A percentile compares a stretch with the other conserved stretches of the same genome.
phyloP scores from a whole-genome alignment of 352 stramenopile genomes.

The Pythium dissimile region DNA sequence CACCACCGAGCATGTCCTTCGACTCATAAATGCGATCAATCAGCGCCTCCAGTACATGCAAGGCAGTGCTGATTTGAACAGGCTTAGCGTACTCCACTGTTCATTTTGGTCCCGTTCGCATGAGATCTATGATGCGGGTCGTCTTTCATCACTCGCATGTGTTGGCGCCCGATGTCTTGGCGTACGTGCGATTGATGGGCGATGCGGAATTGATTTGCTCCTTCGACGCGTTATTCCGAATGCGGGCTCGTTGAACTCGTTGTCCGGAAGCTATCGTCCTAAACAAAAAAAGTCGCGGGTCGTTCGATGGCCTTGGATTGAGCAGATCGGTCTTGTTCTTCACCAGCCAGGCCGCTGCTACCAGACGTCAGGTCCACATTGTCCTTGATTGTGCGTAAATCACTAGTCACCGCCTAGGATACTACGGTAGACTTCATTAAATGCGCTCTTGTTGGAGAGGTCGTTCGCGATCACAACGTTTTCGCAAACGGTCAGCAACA shows the following conservation, averaged over 20 bases:
- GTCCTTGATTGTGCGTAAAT: constrained; percentile 59
- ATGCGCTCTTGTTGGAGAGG: constrained; percentile 53
- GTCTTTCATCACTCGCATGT: constrained; percentile 51
- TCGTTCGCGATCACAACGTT: constrained; percentile 75
- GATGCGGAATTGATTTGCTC: constrained; percentile 49
- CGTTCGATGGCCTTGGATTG: constrained; percentile 30
- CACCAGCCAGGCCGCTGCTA: constrained; percentile 63
- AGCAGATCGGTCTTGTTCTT: constrained; percentile 74
- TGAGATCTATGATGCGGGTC: constrained; percentile 23
- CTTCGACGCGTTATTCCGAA: constrained; percentile 35
- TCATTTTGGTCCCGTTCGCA: constrained; percentile 27
- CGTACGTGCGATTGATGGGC: constrained; percentile 70
- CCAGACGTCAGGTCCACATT: constrained; percentile 47
- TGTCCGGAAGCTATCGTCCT: constrained; percentile 39
- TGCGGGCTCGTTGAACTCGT: constrained; percentile 57
- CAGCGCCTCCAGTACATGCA: constrained; percentile 59
- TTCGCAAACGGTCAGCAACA: not conserved
- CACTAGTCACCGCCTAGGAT: constrained; percentile 48
- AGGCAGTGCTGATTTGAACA: constrained; percentile 35
- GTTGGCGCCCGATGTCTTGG: constrained; percentile 57
- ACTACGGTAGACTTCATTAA: constrained; percentile 62
- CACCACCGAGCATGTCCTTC: constrained; percentile 48
- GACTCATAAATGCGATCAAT: constrained; percentile 65
- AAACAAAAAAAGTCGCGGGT: constrained; percentile 38
- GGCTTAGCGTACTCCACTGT: constrained; percentile 51